Evolutionary conservation across 2,329 filamentous ascomycete species (phyloP).

Genomic region (Coniochaeta sp.): DNA sequence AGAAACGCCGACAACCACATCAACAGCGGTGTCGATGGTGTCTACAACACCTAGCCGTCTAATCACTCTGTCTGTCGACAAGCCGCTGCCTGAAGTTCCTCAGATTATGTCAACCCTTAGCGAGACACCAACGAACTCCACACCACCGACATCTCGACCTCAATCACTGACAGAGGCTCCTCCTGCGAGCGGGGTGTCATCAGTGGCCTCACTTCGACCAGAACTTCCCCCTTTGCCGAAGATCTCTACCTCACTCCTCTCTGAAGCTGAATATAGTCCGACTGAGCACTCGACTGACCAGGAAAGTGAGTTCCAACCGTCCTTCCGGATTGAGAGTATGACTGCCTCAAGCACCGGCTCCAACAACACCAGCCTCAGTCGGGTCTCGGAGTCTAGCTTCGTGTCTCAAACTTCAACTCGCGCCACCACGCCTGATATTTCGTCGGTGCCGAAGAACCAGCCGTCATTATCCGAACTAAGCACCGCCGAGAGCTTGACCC

Average conservation of each 20-base stretch:
- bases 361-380: constrained; percentile 69
- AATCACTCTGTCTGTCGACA: constrained; percentile 46
- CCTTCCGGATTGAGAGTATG: constrained; percentile 59
- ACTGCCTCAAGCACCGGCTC: constrained; percentile 71
- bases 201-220: constrained; percentile 39
- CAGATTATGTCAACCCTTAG: constrained; percentile 36
- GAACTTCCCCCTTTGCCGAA: constrained; percentile 49
- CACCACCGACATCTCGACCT: constrained; percentile 31
- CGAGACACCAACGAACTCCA: constrained; percentile 8
- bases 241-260: constrained; percentile 42
- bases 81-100: constrained; percentile 61
- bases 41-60: constrained; percentile 26
- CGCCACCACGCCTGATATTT: constrained; percentile 74
- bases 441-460: constrained; percentile 45
- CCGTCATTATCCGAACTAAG: constrained; percentile 64
- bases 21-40: constrained; percentile 20
- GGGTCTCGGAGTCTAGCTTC: constrained; percentile 73
- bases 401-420: constrained; percentile 78
- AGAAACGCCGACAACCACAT: constrained; percentile 16
- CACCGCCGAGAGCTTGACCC: constrained; percentile 53
- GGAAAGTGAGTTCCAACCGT: constrained; percentile 41
- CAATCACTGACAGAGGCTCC: constrained; percentile 34
- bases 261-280: constrained; percentile 40
- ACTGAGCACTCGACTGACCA: constrained; percentile 34
- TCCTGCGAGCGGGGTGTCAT: constrained; percentile 34